A percentile compares a stretch with the other conserved stretches of the same genome.
Evolutionary conservation across 345 rosid species (phyloP).

Genomic region (Eucalyptus albens): DNA sequence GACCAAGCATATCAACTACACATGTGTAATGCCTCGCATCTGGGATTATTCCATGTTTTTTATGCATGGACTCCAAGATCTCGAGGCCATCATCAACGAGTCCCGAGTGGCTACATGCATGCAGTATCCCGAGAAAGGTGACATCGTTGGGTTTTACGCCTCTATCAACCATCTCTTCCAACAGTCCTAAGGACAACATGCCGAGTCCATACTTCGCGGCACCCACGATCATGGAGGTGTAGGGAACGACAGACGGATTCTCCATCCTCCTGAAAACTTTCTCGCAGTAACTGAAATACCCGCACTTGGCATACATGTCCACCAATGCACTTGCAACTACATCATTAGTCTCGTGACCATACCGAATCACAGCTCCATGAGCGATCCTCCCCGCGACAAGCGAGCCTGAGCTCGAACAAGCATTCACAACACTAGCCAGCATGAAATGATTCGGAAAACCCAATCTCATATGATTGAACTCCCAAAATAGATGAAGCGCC

Average conservation of each 20-base stretch:
- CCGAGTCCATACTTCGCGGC: constrained; percentile 52
- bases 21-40: constrained; percentile 62
- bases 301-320: constrained; percentile 85
- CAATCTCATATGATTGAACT: constrained; percentile 4
- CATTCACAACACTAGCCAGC: constrained; percentile 61
- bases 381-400: constrained; percentile 41
- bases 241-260: constrained; percentile 45
- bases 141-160: constrained; percentile 59
- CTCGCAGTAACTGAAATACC: constrained; percentile 38
- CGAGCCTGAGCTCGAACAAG: constrained; percentile 64
- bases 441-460: constrained; percentile 47
- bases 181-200: constrained; percentile 20
- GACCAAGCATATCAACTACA: constrained; percentile 72
- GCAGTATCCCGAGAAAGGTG: constrained; percentile 53
- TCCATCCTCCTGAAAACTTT: constrained; percentile 37
- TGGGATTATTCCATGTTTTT: constrained; percentile 36
- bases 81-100: constrained; percentile 49
- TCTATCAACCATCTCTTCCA: constrained; percentile 40
- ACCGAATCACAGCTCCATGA: constrained; percentile 49
- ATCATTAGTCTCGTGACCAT: constrained; percentile 23
- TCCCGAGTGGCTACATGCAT: constrained; percentile 86
- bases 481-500: constrained; percentile 48
- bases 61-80: constrained; percentile 34
- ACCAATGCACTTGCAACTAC: constrained; percentile 60
- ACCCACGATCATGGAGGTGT: constrained; percentile 65